phyloP scores from a whole-genome alignment of 1,139 yeast species.

The Eremothecium cymbalariae region DNA sequence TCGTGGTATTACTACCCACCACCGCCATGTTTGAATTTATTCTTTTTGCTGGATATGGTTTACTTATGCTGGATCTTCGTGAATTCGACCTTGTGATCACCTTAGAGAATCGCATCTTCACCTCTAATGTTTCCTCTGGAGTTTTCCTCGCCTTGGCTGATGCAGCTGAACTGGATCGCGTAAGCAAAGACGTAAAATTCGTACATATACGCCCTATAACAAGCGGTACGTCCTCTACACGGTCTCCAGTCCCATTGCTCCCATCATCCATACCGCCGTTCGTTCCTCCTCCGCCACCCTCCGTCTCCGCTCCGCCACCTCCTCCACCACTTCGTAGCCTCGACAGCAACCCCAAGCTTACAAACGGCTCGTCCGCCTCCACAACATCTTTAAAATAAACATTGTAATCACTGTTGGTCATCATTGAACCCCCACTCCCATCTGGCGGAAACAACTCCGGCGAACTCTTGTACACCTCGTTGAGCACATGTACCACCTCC shows the following conservation, averaged over 20 bases:
- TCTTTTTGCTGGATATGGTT: conserved; percentile 1
- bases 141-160: conserved; percentile 1
- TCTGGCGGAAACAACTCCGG: conserved; percentile 28
- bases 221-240: conserved; percentile 30
- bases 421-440: conserved; percentile 7
- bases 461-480: conserved; percentile 28
- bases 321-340: conserved; percentile 31
- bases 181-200: conserved; percentile 52
- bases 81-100: conserved; percentile 22
- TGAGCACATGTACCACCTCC: conserved; percentile 21
- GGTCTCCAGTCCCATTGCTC: conserved; percentile 8
- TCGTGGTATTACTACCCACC: conserved; percentile 3
- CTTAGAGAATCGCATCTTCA: conserved; percentile 48
- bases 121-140: conserved; percentile 49
- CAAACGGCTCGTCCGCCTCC: conserved; percentile 72
- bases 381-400: conserved; percentile 65
- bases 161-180: conserved; percentile 31
- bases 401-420: conserved; percentile 43
- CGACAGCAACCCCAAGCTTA: conserved; percentile 60
- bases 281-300: conserved; percentile 21
- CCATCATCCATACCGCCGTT: conserved; percentile 16
- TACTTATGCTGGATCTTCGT: conserved; percentile 11
- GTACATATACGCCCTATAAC: conserved; percentile 69
- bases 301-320: conserved; percentile 23
- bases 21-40: neutral